Evolutionary conservation across 179 eudicot species (phyloP).

Genomic region (Spinacia oleracea): DNA sequence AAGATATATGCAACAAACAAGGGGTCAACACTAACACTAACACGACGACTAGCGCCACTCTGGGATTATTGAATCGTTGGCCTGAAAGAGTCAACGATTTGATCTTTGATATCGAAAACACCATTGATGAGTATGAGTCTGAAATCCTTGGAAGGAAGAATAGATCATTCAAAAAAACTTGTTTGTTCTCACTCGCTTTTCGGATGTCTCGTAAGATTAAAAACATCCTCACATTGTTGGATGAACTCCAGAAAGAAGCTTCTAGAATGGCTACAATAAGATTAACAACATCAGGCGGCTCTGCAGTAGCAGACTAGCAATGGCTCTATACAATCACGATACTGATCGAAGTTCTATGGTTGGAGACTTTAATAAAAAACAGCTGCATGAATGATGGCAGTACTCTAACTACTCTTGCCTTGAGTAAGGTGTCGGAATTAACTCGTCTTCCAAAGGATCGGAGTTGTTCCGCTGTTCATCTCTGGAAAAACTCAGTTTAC

Average conservation of each 20-base stretch:
- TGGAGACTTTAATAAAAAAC: not conserved
- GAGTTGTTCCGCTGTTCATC: slow-evolving; percentile 1
- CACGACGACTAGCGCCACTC: not conserved
- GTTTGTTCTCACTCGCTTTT: not conserved
- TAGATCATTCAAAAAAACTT: not conserved
- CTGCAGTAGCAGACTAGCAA: too few species aligned
- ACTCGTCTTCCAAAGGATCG: not conserved
- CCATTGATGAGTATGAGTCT: not conserved
- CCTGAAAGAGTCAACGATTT: not conserved
- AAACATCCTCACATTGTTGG: not conserved
- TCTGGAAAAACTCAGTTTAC: not conserved
- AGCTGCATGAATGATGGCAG: not conserved
- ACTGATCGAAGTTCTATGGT: too few species aligned
- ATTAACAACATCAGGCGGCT: too few species aligned
- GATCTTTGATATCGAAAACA: not conserved
- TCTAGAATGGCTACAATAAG: not conserved
- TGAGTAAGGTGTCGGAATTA: not conserved
- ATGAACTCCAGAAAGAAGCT: not conserved
- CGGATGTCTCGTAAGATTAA: not conserved
- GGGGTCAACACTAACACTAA: not conserved
- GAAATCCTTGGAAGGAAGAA: not conserved
- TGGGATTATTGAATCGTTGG: not conserved
- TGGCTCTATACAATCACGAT: too few species aligned
- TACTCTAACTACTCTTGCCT: not conserved
- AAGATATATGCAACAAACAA: not conserved